Evolutionary conservation across 805 yeast species (phyloP), one percentile per base, ranked within the genome.

Genomic region (Komagataella pastoris): DNA sequence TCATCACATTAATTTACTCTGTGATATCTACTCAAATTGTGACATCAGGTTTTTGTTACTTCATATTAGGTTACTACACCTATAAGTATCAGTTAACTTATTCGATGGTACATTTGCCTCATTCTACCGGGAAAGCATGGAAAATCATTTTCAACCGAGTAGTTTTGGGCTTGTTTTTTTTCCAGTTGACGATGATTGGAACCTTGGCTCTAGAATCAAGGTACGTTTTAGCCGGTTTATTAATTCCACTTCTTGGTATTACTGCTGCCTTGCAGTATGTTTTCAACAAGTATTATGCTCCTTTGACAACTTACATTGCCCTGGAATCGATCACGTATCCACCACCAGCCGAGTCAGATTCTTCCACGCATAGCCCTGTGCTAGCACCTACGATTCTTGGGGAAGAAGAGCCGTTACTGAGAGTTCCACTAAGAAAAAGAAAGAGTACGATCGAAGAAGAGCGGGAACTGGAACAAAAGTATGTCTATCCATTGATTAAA

Each of bases 71-170:
- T 0, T 78, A 72, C 58, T 79, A 76, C 58, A 81, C 77, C 12
- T 80, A 78, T 63, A 80, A 80, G 62, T 80, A 80, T 58, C 85
- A 80, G 65, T 65, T 80, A 55, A 73, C 79, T 17, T 80, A 79
- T 61, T 74, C 80, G 53, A 75, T 73, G 68, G 82, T 80, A 23
- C 85, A 80, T 57, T 80, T 83, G 1, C 81, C 79, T 21, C 84
- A 80, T 61, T 77, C 83, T 12, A 80, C 85, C 0, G 85, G 85
- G 4, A 78, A 78, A 57, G 81, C 77, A 3, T 80, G 85, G 85
- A 83, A 83, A 2, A 75, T 79, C 65, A 77, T 80, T 6, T 78
- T 79, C 55, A 66, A 80, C 52, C 62, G 85, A 50, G 68, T 79
- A 30, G 72, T 79, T 52, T 59, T 80, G 30, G 85, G 85, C 1